Conservation (phyloP, 176 grass and related monocot genomes). For the Rhynchospora pubera region DNA sequence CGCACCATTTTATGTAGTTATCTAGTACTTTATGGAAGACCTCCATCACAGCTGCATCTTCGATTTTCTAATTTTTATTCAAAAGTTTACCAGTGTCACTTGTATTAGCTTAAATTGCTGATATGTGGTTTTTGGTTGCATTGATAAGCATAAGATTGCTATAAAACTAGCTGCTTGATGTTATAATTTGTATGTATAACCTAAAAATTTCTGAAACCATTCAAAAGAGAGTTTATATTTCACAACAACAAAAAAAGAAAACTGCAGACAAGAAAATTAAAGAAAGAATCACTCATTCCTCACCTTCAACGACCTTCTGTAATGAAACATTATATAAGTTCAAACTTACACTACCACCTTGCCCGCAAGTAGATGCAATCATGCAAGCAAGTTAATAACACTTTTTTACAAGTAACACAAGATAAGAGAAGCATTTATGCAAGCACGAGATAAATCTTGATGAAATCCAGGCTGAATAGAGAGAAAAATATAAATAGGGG, state of each 20-base stretch:
- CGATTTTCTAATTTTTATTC: slow-evolving; percentile 64
- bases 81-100: neutral
- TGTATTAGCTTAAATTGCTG: neutral
- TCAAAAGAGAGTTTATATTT: neutral
- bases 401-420: neutral
- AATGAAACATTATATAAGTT: neutral
- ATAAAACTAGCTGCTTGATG: neutral
- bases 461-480: neutral
- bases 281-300: neutral
- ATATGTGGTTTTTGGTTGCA: neutral
- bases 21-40: slow-evolving; percentile 86
- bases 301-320: neutral
- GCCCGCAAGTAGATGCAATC: neutral
- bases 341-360: neutral
- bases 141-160: neutral
- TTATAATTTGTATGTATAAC: neutral
- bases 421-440: neutral
- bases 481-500: neutral
- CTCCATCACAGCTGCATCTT: slow-evolving; percentile 79
- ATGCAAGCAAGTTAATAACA: neutral
- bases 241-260: neutral
- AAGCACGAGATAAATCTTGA: neutral
- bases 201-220: neutral
- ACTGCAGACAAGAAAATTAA: neutral
- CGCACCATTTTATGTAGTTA: slow-evolving; percentile 95